Base-by-base conservation (phyloP, 1,284 basidiomycete species). In the Coniferiporia sulphurascens region DNA sequence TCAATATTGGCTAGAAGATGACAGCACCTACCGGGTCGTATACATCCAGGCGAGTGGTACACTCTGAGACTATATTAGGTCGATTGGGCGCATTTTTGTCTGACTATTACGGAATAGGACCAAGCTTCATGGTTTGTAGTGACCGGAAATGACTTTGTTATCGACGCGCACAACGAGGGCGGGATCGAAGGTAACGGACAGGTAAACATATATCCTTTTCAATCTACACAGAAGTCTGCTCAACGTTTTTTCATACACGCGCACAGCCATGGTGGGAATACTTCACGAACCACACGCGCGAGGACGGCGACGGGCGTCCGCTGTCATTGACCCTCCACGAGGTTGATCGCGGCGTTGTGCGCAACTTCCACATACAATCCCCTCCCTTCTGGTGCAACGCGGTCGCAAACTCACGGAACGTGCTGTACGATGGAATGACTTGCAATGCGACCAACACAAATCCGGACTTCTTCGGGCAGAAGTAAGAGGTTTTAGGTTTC, bases 41-140 rank as follows among this genome's bases (percentile, higher is more conserved):
- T 84, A 83, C 70, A 83, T 84, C 58, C 82, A 84, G 70, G 79
- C 78, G 54, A n/a, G 68, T 52, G 27, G 21, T 22, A 34, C 12
- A n/a, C 32, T 49, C 50, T 5, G 12, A 15, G 17, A 43, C 27
- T 27, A 2, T 27, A 27, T n/a, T n/a, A n/a, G n/a, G n/a, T n/a
- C n/a, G n/a, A n/a, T 10, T 35, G 51, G 9, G 38, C 15, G 12
- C 55, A 21, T 19, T 50, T 21, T 17, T 27, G 27, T 5, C 27
- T 27, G 27, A 27, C 5, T 4, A 17, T 58, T 21, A 59, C 27
- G 8, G 8, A 46, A 17, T 17, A 84, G 77, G 80, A 75, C 64
- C 85, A 86, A 72, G 80, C 83, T 3, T 83, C 85, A 13, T 86
- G 83, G 78, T 86, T 86, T 65, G 80, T 87, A 57, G 72, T 87